A percentile compares a stretch with the other conserved stretches of the same genome.
Conservation (phyloP, 768 basidiomycete species). For the Fistulinella prunicolor region DNA sequence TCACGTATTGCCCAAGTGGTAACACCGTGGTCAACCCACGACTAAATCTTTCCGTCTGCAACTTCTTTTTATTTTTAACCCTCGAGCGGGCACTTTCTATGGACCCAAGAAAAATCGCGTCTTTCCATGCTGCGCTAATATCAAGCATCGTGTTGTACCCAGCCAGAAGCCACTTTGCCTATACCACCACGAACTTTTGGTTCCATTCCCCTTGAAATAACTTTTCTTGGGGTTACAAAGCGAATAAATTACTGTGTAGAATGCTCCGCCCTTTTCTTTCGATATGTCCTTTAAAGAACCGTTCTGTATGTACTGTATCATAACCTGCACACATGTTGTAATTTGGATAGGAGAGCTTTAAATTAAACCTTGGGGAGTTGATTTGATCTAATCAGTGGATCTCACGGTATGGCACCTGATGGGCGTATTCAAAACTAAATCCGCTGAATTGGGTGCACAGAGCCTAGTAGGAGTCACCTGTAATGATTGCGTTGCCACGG, state of each 20-base stretch:
- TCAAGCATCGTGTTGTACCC: conserved; percentile 28
- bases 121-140: conserved; percentile 21
- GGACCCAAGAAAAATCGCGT: conserved; percentile 22
- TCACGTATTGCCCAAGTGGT: neutral
- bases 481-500: neutral
- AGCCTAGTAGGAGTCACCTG: neutral
- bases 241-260: conserved; percentile 19
- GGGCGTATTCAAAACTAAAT: no score
- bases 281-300: conserved; percentile 16
- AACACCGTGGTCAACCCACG: neutral
- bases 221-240: conserved; percentile 2
- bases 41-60: conserved; percentile 3
- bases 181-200: conserved; percentile 25
- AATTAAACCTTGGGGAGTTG: neutral
- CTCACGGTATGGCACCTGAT: neutral
- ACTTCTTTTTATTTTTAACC: conserved; percentile 29
- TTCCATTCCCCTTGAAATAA: conserved; percentile 4
- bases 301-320: conserved; percentile 28
- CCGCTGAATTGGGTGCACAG: no score
- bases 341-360: neutral
- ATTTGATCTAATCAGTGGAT: neutral
- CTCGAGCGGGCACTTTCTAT: conserved; percentile 9
- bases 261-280: conserved; percentile 13
- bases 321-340: conserved; percentile 6
- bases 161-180: conserved; percentile 13